Evolutionary conservation across 2,329 filamentous ascomycete species (phyloP).

Genomic region (Trichoderma guizhouense): DNA sequence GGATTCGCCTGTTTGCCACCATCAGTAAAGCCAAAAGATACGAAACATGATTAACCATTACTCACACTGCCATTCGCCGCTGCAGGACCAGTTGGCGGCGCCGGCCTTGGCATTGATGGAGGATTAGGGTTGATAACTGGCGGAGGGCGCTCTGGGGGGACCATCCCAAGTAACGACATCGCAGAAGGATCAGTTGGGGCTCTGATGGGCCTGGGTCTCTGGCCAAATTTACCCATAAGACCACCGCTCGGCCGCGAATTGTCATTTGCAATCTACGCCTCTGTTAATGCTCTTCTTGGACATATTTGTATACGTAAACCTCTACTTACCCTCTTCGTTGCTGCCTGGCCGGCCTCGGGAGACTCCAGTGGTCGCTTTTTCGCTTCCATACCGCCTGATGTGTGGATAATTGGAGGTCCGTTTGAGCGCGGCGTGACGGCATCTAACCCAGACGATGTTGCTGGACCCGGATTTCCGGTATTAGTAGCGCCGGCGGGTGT

Average conservation of each 20-base stretch:
- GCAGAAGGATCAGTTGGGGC: slow-evolving; percentile 49
- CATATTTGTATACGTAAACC: not conserved
- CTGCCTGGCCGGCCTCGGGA: slow-evolving; percentile 30
- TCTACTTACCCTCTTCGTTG: slow-evolving; percentile 42
- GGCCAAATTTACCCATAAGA: slow-evolving; percentile 37
- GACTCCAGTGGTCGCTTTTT: slow-evolving; percentile 47
- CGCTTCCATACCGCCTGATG: slow-evolving; percentile 24
- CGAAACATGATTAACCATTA: not conserved
- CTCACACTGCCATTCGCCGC: slow-evolving; percentile 22
- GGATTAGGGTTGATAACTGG: slow-evolving; percentile 24
- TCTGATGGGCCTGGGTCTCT: slow-evolving; percentile 29
- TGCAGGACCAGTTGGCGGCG: slow-evolving; percentile 20
- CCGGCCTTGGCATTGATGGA: slow-evolving; percentile 18
- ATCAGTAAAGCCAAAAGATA: not conserved
- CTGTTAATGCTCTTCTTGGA: slow-evolving; percentile 26
- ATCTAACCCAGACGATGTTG: not conserved
- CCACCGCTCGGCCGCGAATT: slow-evolving; percentile 31
- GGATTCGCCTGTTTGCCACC: slow-evolving; percentile 5
- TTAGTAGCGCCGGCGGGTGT: slow-evolving; percentile 1
- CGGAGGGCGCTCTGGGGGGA: slow-evolving; percentile 43
- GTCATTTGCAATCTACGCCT: slow-evolving; percentile 30
- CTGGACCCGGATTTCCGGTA: not conserved
- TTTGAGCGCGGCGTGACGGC: slow-evolving; percentile 25
- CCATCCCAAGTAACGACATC: slow-evolving; percentile 50
- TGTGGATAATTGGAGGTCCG: slow-evolving; percentile 41